A percentile compares a stretch with the other conserved stretches of the same genome.
Conservation (phyloP, 352 stramenopile genomes). For the Globisporangium mamillatum region DNA sequence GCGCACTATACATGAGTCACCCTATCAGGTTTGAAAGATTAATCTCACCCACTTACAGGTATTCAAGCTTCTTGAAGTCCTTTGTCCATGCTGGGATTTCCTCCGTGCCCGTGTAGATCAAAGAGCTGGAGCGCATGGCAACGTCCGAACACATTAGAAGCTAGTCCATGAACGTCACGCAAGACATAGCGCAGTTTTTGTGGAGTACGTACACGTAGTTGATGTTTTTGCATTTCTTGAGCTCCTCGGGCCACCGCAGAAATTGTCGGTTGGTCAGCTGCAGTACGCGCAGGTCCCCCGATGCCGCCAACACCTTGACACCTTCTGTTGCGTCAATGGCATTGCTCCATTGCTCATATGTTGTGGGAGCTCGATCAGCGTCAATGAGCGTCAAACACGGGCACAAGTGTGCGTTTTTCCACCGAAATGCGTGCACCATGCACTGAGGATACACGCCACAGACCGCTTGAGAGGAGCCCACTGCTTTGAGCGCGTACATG, state of each 20-base stretch:
- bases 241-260: conserved; percentile 20
- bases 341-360: conserved; percentile 34
- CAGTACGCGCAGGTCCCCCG: conserved; percentile 28
- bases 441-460: conserved; percentile 26
- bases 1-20: neutral
- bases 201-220: conserved; percentile 31
- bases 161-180: no score
- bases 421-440: conserved; percentile 28
- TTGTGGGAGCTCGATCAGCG: conserved; percentile 25
- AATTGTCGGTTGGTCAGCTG: conserved; percentile 37
- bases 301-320: conserved; percentile 21
- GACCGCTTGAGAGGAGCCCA: conserved; percentile 11
- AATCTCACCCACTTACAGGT: conserved; percentile 23
- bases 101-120: conserved; percentile 31
- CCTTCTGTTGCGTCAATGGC: conserved; percentile 24
- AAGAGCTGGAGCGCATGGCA: conserved; percentile 10
- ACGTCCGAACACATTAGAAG: neutral
- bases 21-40: neutral
- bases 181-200: no score
- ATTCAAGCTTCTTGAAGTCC: conserved; percentile 33
- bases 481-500: conserved; percentile 7
- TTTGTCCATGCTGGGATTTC: conserved; percentile 30
- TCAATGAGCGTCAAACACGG: conserved; percentile 35
- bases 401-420: conserved; percentile 14
- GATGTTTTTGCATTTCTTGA: conserved; percentile 29